Evolutionary conservation across 2,329 filamentous ascomycete species (phyloP), one percentile per base, ranked within the genome.

Genomic region (Eurotiales sp.): DNA sequence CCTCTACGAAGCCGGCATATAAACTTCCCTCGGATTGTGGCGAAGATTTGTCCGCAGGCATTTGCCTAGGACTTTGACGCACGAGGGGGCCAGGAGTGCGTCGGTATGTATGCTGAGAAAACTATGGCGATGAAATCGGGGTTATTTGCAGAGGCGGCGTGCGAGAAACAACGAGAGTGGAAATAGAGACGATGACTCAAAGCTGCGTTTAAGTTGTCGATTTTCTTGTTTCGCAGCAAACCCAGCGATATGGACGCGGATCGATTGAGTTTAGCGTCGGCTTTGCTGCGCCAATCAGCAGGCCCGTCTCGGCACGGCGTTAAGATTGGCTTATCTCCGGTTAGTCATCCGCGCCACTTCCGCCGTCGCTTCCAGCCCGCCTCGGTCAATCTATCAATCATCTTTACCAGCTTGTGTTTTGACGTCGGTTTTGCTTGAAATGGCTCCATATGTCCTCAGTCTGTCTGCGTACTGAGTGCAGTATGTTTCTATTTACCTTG

Each of bases 21-120:
- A 37, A 25, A 50, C 41, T 34, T 37, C 5, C 43, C 51, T 37
- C 17, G 36, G 19, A 21, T 15, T 15, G 30, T 46, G 29, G 60
- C 53, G 61, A 61, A 56, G 59, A 58, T 54, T 52, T 56, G 52
- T 54, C 55, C 55, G 58, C 50, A 53, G 56, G 57, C 40, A 39
- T 44, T 12, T 49, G 43, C 51, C 54, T 56, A 57, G 59, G 64
- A 63, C 64, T 66, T 65, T 57, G 58, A 63, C 52, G 25, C 25
- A 27, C 25, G 25, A 27, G 25, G n/a, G n/a, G n/a, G n/a, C n/a
- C n/a, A n/a, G n/a, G n/a, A n/a, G n/a, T n/a, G n/a, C n/a, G n/a
- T n/a, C n/a, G n/a, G n/a, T n/a, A n/a, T n/a, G n/a, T n/a, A n/a
- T n/a, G n/a, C n/a, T n/a, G n/a, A n/a, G n/a, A n/a, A n/a, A n/a